Percentiles rank a stretch among this genome's conserved stretches.
These are phyloP conservation scores for Crithidia expoeki DNA, from an alignment of 208 protist genomes.

Conservation along the genomic window DNA sequence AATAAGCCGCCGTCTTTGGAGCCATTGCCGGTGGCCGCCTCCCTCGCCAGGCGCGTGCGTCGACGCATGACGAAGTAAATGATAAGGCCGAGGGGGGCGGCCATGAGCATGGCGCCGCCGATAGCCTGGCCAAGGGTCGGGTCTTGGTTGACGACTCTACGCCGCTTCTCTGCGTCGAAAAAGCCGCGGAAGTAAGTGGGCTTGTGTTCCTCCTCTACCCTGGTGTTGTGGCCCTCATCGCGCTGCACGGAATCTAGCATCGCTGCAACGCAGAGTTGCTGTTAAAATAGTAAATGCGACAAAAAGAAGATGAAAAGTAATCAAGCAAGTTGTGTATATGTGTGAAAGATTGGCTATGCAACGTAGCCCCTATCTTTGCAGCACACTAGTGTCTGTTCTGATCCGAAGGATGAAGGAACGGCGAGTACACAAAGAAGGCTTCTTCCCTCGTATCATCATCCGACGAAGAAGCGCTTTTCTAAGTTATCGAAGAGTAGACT, in stretches of 20 bases:
- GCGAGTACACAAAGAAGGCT: no score
- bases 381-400: no score
- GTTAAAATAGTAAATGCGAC: neutral
- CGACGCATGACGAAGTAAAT: conserved; percentile 60
- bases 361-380: no score
- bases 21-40: conserved; percentile 29
- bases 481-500: no score
- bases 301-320: neutral
- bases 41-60: conserved; percentile 30
- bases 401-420: no score
- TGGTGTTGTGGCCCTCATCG: neutral
- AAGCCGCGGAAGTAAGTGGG: conserved; percentile 82
- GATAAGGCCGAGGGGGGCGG: conserved; percentile 68
- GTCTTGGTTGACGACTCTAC: conserved; percentile 73
- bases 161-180: conserved; percentile 82
- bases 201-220: conserved; percentile 17
- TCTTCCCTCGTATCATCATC: no score
- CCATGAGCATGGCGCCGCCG: conserved; percentile 52
- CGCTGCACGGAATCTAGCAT: conserved; percentile 31
- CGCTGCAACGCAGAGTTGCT: neutral
- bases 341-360: no score
- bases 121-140: conserved; percentile 61
- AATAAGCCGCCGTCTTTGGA: conserved; percentile 45
- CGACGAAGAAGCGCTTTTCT: no score
- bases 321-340: neutral